These are phyloP conservation scores for Tetrahymena thermophila DNA, from an alignment of 73 alveolate genomes.

Conservation along the genomic window DNA sequence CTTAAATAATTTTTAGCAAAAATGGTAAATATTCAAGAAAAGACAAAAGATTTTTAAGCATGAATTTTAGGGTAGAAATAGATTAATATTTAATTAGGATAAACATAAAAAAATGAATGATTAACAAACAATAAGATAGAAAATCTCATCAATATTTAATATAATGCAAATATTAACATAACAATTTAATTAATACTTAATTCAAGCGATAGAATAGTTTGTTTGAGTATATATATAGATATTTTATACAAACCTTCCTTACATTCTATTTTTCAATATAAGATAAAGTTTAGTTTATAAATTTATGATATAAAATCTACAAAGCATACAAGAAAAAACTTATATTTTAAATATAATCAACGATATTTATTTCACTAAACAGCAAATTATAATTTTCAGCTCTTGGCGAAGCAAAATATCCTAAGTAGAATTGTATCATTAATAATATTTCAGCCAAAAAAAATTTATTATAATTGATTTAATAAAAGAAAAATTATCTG, in stretches of 20 bases:
- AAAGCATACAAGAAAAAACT: too few species aligned
- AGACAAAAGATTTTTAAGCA: not conserved
- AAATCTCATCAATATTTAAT: not conserved
- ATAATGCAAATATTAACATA: not conserved
- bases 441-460: not conserved
- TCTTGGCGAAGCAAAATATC: not conserved
- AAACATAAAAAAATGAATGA: not conserved
- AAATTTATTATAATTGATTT: too few species aligned
- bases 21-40: too few species aligned
- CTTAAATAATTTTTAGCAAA: too few species aligned
- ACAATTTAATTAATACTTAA: not conserved
- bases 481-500: not conserved
- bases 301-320: too few species aligned
- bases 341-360: too few species aligned
- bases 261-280: too few species aligned
- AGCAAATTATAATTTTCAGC: too few species aligned
- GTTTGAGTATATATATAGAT: not conserved
- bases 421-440: not conserved
- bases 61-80: not conserved
- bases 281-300: too few species aligned
- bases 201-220: not conserved
- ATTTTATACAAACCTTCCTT: not conserved
- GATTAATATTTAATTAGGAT: not conserved
- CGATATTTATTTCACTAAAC: too few species aligned
- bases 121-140: too few species aligned